These are phyloP conservation scores for Irpex sp. DNA, from an alignment of 1,284 basidiomycete species.

Conservation along the genomic window DNA sequence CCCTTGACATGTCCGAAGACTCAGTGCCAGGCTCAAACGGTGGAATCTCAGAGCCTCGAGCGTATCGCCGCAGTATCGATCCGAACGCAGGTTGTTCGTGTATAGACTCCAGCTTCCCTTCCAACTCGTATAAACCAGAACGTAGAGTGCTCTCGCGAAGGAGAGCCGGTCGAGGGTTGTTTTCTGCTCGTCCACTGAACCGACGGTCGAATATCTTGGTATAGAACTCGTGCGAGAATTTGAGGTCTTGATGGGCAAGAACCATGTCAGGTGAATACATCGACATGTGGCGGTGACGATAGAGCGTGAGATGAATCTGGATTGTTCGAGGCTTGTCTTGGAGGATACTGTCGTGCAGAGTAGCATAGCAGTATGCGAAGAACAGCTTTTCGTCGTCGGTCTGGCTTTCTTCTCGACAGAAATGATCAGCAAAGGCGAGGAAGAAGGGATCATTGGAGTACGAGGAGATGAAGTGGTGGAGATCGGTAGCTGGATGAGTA, in stretches of 20 bases:
- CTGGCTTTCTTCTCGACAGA: slow-evolving; percentile 56
- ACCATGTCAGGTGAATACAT: slow-evolving; percentile 55
- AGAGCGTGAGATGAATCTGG: slow-evolving; percentile 68
- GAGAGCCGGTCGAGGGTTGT: slow-evolving; percentile 57
- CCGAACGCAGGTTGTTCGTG: slow-evolving; percentile 41
- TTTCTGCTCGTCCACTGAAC: slow-evolving; percentile 61
- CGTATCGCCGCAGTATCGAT: slow-evolving; percentile 46
- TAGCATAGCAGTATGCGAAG: slow-evolving; percentile 72
- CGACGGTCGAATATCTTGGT: slow-evolving; percentile 62
- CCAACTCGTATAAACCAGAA: slow-evolving; percentile 55
- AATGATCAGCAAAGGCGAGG: slow-evolving; percentile 70
- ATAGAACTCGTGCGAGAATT: slow-evolving; percentile 70
- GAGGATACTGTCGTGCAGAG: slow-evolving; percentile 81
- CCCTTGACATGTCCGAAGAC: slow-evolving; percentile 24
- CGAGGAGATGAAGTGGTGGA: slow-evolving; percentile 79
- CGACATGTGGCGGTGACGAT: slow-evolving; percentile 55
- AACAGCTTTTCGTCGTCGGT: slow-evolving; percentile 56
- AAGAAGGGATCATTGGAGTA: slow-evolving; percentile 77
- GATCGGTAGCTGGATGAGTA: slow-evolving; percentile 60
- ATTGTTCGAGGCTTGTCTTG: slow-evolving; percentile 83
- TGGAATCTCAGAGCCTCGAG: slow-evolving; percentile 24
- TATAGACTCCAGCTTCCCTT: slow-evolving; percentile 45
- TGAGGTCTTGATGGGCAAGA: slow-evolving; percentile 61
- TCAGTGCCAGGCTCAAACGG: slow-evolving; percentile 2
- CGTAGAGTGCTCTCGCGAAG: slow-evolving; percentile 64